Percentiles rank a stretch among this genome's conserved stretches.
phyloP scores from a whole-genome alignment of 306 rosid species.

The Cucurbita argyrosperma region DNA sequence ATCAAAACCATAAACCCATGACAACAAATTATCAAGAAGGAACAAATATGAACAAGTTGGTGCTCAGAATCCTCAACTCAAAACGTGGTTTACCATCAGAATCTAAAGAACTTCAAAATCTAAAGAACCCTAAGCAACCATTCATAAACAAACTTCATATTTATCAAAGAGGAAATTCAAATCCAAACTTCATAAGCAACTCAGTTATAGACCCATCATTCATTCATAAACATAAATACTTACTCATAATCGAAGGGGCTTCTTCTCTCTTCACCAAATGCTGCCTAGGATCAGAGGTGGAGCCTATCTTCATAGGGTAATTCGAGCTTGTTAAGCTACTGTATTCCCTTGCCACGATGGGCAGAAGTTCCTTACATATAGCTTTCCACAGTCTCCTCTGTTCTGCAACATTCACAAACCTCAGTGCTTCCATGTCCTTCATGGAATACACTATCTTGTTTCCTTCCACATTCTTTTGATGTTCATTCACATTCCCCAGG shows the following conservation, averaged over 20 bases:
- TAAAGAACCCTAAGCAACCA: not conserved
- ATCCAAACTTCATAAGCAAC: not conserved
- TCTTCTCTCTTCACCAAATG: constrained; percentile 21
- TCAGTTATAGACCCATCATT: not conserved
- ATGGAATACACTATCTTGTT: constrained; percentile 34
- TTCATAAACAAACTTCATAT: not conserved
- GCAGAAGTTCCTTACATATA: constrained; percentile 29
- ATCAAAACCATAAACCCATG: no score
- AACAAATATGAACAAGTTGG: not conserved
- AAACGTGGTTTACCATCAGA: not conserved
- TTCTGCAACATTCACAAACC: constrained; percentile 30
- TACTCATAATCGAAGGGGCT: constrained; percentile 27
- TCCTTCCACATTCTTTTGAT: constrained; percentile 11
- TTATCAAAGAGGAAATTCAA: not conserved
- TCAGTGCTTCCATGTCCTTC: constrained; percentile 47
- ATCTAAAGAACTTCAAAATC: not conserved
- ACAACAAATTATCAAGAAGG: not conserved
- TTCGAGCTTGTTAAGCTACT: constrained; percentile 17
- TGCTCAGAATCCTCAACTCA: not conserved
- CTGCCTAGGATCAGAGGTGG: constrained; percentile 14
- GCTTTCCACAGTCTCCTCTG: constrained; percentile 50
- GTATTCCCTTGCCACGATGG: constrained; percentile 42
- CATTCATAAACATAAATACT: not conserved
- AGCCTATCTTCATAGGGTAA: constrained; percentile 6
- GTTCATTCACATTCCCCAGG: not conserved